A percentile compares a stretch with the other conserved stretches of the same genome.
Conservation (phyloP, 1,139 yeast species). For the Pichia sp. region DNA sequence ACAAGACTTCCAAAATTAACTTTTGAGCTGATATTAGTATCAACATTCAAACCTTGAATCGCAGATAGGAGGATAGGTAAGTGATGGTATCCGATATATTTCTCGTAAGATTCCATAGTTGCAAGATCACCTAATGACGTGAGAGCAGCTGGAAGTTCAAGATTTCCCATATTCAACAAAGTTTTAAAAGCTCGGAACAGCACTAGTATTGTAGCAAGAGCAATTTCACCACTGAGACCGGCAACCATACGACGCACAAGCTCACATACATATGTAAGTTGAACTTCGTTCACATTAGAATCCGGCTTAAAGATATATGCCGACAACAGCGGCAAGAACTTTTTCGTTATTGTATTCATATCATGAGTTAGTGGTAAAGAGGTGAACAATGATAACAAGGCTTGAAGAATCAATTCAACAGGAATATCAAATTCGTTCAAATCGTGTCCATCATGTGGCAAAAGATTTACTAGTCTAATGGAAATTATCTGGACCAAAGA, state of each 20-base stretch:
- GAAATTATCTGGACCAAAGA: slow-evolving; percentile 40
- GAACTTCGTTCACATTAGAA: not conserved
- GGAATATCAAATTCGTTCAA: slow-evolving; percentile 5
- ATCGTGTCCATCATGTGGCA: slow-evolving; percentile 7
- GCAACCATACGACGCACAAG: slow-evolving; percentile 13
- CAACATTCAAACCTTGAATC: slow-evolving; percentile 14
- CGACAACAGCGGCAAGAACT: slow-evolving; percentile 28
- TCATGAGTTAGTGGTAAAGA: slow-evolving; percentile 21
- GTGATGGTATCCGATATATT: slow-evolving; percentile 1
- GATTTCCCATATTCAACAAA: not conserved
- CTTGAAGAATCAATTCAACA: slow-evolving; percentile 21
- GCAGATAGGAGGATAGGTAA: slow-evolving; percentile 10
- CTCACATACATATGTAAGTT: slow-evolving; percentile 9
- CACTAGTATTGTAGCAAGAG: slow-evolving; percentile 6
- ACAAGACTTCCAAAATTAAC: slow-evolving; percentile 1
- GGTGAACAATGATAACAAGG: slow-evolving; percentile 30
- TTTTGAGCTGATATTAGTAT: not conserved
- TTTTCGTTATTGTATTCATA: slow-evolving; percentile 26
- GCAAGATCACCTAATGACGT: not conserved
- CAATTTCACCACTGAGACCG: slow-evolving; percentile 7
- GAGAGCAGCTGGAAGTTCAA: not conserved
- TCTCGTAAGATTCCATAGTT: not conserved
- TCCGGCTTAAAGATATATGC: slow-evolving; percentile 17
- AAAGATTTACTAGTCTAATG: slow-evolving; percentile 43
- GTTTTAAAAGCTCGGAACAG: slow-evolving; percentile 5